These are phyloP conservation scores for Buddleja alternifolia DNA, from an alignment of 257 asterid species.

Conservation along the genomic window DNA sequence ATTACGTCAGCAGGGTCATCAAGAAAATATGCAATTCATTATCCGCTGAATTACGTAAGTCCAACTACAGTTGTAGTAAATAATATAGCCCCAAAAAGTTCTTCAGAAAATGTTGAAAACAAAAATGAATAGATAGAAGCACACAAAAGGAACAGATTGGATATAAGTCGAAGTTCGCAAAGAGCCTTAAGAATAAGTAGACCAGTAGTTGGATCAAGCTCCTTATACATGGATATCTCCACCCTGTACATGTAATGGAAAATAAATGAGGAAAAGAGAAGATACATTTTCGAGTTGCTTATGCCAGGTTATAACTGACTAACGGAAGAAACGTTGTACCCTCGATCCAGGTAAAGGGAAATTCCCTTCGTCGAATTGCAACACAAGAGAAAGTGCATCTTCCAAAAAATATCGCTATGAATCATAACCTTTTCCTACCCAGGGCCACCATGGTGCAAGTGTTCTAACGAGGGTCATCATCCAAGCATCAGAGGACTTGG, in stretches of 20 bases:
- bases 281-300: not conserved
- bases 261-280: not conserved
- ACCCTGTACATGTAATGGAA: slow-evolving; percentile 52
- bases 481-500: slow-evolving; percentile 66
- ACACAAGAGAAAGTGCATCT: slow-evolving; percentile 26
- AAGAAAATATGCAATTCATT: not conserved
- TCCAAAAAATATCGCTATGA: slow-evolving; percentile 15
- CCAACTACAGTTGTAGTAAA: slow-evolving; percentile 1
- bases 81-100: not conserved
- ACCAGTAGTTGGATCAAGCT: slow-evolving; percentile 73
- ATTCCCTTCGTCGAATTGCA: slow-evolving; percentile 84
- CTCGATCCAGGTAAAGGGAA: slow-evolving; percentile 73
- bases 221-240: slow-evolving; percentile 71
- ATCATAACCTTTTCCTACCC: slow-evolving; percentile 58
- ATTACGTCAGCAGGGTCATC: not conserved
- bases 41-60: slow-evolving; percentile 6
- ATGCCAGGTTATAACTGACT: slow-evolving; percentile 17
- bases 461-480: slow-evolving; percentile 56
- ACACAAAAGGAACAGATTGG: slow-evolving; percentile 24
- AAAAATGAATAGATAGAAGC: slow-evolving; percentile 19
- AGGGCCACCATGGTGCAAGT: slow-evolving; percentile 81
- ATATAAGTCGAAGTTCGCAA: slow-evolving; percentile 88
- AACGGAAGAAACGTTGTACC: slow-evolving; percentile 47
- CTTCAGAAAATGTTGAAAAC: slow-evolving; percentile 8
- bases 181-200: slow-evolving; percentile 80